These are phyloP conservation scores for Pterocarpus santalinus DNA, from an alignment of 306 rosid species.

Conservation along the genomic window DNA sequence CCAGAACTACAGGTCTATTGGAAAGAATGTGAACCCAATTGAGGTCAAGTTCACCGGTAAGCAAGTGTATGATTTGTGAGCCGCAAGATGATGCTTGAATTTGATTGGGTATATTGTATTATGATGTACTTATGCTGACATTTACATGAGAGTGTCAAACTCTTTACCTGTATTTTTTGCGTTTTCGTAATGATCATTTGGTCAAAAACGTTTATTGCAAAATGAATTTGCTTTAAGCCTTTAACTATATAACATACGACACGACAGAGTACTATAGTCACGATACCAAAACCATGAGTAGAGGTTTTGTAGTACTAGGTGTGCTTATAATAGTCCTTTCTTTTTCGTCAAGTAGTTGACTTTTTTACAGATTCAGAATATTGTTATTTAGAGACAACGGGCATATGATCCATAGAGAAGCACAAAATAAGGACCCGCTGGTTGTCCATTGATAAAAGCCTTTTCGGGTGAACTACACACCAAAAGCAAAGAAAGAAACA, in stretches of 20 bases:
- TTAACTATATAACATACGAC: not conserved
- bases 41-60: constrained; percentile 98
- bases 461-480: constrained; percentile 57
- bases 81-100: not conserved
- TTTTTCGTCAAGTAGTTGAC: not conserved
- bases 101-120: not conserved
- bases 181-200: not conserved
- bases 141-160: constrained; percentile 38
- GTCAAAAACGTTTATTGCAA: constrained; percentile 4
- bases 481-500: constrained; percentile 20
- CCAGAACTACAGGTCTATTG: constrained; percentile 85
- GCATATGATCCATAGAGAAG: not conserved
- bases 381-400: not conserved
- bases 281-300: not conserved
- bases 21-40: constrained; percentile 88
- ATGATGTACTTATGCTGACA: constrained; percentile 35
- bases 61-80: constrained; percentile 76
- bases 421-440: constrained; percentile 12
- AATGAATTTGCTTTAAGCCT: not conserved
- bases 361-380: not conserved
- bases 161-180: not conserved
- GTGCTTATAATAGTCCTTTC: not conserved
- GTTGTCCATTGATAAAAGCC: constrained; percentile 39
- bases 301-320: not conserved
- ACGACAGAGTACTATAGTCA: not conserved